Evolutionary conservation across 352 stramenopile genomes (phyloP).

Genomic region (Phytopythium cucurbitacearum): DNA sequence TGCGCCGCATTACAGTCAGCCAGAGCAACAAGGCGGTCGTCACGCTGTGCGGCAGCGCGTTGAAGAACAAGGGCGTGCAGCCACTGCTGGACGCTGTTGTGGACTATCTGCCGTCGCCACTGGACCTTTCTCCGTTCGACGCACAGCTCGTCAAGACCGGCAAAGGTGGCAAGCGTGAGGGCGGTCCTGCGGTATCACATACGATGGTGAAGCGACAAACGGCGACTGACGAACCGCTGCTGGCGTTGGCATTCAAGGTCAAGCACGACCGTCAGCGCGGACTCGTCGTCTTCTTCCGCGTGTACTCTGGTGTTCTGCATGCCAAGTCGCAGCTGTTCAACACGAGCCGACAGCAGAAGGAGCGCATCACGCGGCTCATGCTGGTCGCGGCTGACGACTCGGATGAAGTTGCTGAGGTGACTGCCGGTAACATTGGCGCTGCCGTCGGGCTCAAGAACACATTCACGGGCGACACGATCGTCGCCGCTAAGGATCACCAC

Average conservation of each 20-base stretch:
- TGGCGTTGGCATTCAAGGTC: conserved; percentile 69
- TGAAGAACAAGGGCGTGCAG: conserved; percentile 93
- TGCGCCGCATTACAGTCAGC: conserved; percentile 61
- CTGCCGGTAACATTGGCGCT: conserved; percentile 90
- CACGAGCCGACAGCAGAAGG: conserved; percentile 53
- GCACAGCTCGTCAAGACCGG: conserved; percentile 28
- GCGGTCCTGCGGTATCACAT: conserved; percentile 1
- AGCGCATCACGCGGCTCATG: conserved; percentile 77
- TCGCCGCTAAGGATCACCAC: conserved; percentile 59
- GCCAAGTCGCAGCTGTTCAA: conserved; percentile 80
- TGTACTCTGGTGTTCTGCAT: conserved; percentile 90
- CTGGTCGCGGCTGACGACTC: conserved; percentile 88
- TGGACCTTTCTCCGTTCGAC: conserved; percentile 80
- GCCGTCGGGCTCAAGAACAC: conserved; percentile 90
- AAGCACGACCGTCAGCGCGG: conserved; percentile 75
- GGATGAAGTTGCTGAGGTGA: conserved; percentile 80
- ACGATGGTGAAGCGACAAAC: conserved; percentile 25
- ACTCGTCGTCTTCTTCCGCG: conserved; percentile 89
- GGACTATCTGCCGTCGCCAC: conserved; percentile 95
- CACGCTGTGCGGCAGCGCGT: conserved; percentile 54
- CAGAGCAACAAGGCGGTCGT: conserved; percentile 44
- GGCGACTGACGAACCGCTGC: conserved; percentile 44
- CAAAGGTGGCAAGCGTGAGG: conserved; percentile 28
- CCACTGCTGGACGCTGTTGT: conserved; percentile 97
- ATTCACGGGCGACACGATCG: conserved; percentile 93